phyloP scores from a whole-genome alignment of 2,329 filamentous ascomycete genomes.

The Cryphonectria radicalis region DNA sequence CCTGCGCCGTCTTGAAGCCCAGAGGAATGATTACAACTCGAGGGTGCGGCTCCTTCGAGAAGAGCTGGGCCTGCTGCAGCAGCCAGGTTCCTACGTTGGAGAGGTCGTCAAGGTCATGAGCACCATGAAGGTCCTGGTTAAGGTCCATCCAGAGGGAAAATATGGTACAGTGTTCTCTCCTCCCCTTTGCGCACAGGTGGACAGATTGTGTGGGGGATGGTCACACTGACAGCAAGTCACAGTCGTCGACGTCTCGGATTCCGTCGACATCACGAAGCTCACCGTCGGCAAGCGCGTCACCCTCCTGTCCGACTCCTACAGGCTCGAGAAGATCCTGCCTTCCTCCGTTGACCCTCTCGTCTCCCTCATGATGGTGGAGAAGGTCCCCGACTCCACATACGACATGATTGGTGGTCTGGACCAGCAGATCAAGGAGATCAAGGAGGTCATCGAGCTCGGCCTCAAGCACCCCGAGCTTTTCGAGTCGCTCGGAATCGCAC shows the following conservation, averaged over 20 bases:
- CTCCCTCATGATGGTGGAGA: conserved; percentile 99
- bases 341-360: conserved; percentile 98
- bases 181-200: background rate
- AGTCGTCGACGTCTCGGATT: conserved; percentile 97
- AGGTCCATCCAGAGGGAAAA: conserved; percentile 99
- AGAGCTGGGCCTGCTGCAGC: conserved; percentile 93
- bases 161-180: conserved; percentile 71
- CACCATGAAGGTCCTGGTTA: conserved; percentile 98
- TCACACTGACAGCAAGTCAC: conserved; percentile 30
- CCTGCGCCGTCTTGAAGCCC: conserved; percentile 90
- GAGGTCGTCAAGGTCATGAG: conserved; percentile 99
- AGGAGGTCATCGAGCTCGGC: conserved; percentile 98
- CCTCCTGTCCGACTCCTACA: conserved; percentile 95
- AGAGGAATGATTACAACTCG: conserved; percentile 99
- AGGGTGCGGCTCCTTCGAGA: conserved; percentile 92
- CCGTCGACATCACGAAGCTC: conserved; percentile 92
- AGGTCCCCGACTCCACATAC: conserved; percentile 99
- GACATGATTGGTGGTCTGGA: conserved; percentile 99
- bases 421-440: conserved; percentile 99
- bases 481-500: conserved; percentile 97
- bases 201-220: too few species aligned
- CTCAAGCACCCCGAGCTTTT: conserved; percentile 98
- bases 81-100: conserved; percentile 96
- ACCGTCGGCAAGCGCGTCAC: conserved; percentile 97
- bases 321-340: conserved; percentile 96